Evolutionary conservation across 305 asterid genomes (phyloP).

Genomic region (Rubia peregrina): DNA sequence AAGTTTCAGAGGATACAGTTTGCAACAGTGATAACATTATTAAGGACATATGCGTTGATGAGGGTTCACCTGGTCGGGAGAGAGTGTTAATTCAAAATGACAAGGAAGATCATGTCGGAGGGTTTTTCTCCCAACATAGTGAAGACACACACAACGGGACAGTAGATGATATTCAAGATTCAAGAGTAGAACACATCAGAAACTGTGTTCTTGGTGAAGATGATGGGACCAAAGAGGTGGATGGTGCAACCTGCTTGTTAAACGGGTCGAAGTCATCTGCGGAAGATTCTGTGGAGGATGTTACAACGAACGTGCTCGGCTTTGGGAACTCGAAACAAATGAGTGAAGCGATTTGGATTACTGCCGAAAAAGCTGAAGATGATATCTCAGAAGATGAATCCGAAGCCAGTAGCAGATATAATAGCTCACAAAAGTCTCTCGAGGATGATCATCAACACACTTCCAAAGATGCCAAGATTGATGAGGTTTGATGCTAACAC

Average conservation of each 20-base stretch:
- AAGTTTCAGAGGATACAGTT: conserved; percentile 28
- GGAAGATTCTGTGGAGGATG: conserved; percentile 21
- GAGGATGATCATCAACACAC: conserved; percentile 37
- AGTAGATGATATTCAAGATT: background rate
- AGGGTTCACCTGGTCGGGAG: conserved; percentile 42
- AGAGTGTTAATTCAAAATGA: conserved; percentile 11
- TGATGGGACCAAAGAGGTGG: conserved; percentile 13
- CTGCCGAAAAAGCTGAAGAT: conserved; percentile 11
- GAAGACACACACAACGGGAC: conserved; percentile 5
- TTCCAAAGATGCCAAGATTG: conserved; percentile 27
- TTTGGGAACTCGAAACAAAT: conserved; percentile 23
- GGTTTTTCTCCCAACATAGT: conserved; percentile 4
- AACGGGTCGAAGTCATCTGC: conserved; percentile 22
- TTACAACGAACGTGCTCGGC: conserved; percentile 19
- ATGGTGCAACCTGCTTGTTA: conserved; percentile 18
- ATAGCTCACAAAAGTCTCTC: conserved; percentile 40
- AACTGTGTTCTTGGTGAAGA: conserved; percentile 7
- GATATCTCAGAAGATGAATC: conserved; percentile 32
- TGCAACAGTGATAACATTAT: conserved; percentile 24
- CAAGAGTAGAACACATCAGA: conserved; percentile 6
- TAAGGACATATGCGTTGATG: conserved; percentile 36
- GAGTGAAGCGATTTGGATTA: conserved; percentile 19
- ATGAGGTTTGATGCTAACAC: conserved; percentile 36
- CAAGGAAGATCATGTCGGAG: conserved; percentile 10
- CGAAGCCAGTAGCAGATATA: conserved; percentile 27